A percentile compares a stretch with the other conserved stretches of the same genome.
Conservation (phyloP, 257 asterid species). For the Phtheirospermum japonicum region DNA sequence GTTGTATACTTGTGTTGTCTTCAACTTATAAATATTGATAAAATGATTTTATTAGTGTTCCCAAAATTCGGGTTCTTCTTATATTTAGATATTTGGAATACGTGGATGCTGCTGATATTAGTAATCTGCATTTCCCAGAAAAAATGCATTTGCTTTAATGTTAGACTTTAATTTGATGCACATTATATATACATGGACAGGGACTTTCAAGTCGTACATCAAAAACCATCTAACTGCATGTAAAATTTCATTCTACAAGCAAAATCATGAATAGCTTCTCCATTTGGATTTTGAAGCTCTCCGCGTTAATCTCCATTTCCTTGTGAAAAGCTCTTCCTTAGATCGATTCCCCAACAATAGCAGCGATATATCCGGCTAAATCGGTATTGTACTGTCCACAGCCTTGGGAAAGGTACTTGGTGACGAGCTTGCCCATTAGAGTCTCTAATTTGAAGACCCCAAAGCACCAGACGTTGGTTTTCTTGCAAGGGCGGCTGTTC, state of each 20-base stretch:
- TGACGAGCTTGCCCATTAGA: conserved; percentile 51
- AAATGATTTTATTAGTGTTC: neutral
- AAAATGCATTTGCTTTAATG: neutral
- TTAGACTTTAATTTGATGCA: neutral
- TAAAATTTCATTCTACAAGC: neutral
- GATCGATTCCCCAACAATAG: conserved; percentile 27
- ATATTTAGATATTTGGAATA: neutral
- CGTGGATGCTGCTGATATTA: neutral
- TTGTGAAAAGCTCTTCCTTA: conserved; percentile 39
- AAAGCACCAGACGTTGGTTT: conserved; percentile 82
- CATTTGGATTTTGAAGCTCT: conserved; percentile 26
- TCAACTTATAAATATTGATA: conserved; percentile 6
- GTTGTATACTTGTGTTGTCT: conserved; percentile 19
- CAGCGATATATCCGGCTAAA: conserved; percentile 48
- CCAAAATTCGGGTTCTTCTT: neutral
- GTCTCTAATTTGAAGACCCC: conserved; percentile 70
- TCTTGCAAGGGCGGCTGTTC: conserved; percentile 45
- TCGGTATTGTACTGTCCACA: conserved; percentile 29
- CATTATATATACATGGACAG: neutral
- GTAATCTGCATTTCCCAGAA: neutral
- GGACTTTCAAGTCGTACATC: neutral
- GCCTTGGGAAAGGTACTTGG: conserved; percentile 45
- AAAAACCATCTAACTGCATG: neutral
- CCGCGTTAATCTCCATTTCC: conserved; percentile 40
- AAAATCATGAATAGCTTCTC: conserved; percentile 41